phyloP scores from a whole-genome alignment of 2,329 filamentous ascomycete species.

The Curvularia sp. region DNA sequence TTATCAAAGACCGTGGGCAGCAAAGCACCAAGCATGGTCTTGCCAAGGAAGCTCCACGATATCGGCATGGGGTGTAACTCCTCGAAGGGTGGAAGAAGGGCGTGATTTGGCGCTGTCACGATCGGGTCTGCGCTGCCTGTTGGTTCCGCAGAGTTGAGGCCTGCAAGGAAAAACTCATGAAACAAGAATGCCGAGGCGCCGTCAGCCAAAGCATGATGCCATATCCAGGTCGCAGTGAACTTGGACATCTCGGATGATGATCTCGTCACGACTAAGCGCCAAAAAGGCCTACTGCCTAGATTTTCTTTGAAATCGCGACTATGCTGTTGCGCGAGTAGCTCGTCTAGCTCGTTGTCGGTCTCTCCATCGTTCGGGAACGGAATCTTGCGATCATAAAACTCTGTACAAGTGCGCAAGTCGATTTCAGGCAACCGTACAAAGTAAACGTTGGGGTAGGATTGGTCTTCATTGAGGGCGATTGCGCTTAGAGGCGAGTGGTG shows the following conservation, averaged over 20 bases:
- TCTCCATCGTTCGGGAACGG: conserved; percentile 28
- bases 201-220: conserved; percentile 59
- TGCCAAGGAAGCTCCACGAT: conserved; percentile 47
- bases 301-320: conserved; percentile 49
- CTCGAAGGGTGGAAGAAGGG: conserved; percentile 54
- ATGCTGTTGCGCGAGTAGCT: conserved; percentile 53
- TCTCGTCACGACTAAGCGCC: conserved; percentile 52
- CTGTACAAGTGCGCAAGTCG: conserved; percentile 51
- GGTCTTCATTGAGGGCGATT: conserved; percentile 52
- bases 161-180: conserved; percentile 53
- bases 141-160: conserved; percentile 31
- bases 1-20: conserved; percentile 36
- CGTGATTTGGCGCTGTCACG: conserved; percentile 18
- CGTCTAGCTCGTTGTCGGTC: conserved; percentile 53
- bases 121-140: conserved; percentile 8
- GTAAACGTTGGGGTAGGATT: conserved; percentile 50
- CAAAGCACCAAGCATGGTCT: conserved; percentile 44
- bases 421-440: conserved; percentile 56
- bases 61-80: conserved; percentile 51
- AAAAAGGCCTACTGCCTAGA: conserved; percentile 48
- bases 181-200: conserved; percentile 57
- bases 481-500: conserved; percentile 55
- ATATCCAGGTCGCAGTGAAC: conserved; percentile 58
- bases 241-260: conserved; percentile 9
- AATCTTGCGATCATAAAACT: conserved; percentile 38